Evolutionary conservation across 805 yeast species (phyloP).

Genomic region (Zygosaccharomyces lentus): DNA sequence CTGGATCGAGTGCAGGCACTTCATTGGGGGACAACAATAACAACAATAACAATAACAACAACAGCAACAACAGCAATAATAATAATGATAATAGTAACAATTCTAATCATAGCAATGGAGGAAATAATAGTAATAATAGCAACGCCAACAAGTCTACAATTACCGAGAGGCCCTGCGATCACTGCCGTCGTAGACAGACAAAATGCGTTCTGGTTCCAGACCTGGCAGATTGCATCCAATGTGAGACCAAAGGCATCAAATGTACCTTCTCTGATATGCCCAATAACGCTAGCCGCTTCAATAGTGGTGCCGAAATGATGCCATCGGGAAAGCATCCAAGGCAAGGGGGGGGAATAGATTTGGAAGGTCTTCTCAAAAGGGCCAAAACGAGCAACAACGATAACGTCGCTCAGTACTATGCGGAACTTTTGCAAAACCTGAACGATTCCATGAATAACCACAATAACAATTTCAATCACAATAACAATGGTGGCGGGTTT

Average conservation of each 20-base stretch:
- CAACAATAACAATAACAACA: neutral
- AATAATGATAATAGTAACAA: neutral
- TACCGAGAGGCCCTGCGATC: slow-evolving; percentile 62
- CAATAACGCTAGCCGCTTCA: slow-evolving; percentile 3
- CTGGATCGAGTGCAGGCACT: slow-evolving; percentile 4
- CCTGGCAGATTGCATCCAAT: slow-evolving; percentile 62
- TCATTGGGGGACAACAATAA: neutral
- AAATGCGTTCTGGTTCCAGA: slow-evolving; percentile 70
- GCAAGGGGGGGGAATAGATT: slow-evolving; percentile 22
- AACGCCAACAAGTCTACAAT: slow-evolving; percentile 11
- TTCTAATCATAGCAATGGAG: neutral
- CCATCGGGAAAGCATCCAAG: slow-evolving; percentile 19
- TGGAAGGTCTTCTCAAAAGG: slow-evolving; percentile 22
- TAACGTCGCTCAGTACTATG: slow-evolving; percentile 19
- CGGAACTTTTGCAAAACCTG: slow-evolving; percentile 26
- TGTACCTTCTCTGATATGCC: slow-evolving; percentile 72
- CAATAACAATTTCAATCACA: slow-evolving; percentile 8
- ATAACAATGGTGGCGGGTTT: slow-evolving; percentile 12
- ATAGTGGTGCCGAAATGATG: neutral
- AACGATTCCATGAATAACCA: slow-evolving; percentile 13
- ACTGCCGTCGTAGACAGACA: slow-evolving; percentile 74
- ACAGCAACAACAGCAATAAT: neutral
- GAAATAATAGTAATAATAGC: neutral
- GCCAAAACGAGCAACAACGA: slow-evolving; percentile 19
- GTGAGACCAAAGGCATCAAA: slow-evolving; percentile 65